These are phyloP conservation scores for Neurospora sp. DNA, from an alignment of 495 filamentous ascomycete genomes.

Conservation along the genomic window DNA sequence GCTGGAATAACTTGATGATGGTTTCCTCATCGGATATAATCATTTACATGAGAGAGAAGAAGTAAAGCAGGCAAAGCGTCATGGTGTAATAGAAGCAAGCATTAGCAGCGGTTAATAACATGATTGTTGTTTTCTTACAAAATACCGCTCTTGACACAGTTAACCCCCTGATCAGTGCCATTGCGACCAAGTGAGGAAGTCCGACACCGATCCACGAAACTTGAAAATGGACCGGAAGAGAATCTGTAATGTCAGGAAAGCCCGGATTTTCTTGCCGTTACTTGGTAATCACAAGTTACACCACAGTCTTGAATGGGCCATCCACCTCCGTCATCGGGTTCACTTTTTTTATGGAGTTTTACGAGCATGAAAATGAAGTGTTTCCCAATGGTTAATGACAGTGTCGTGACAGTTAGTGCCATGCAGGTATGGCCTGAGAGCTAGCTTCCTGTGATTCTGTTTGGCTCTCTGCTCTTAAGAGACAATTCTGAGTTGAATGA, in stretches of 20 bases:
- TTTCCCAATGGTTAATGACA: too few relatives aligned
- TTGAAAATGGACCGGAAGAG: background rate
- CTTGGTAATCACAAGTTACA: background rate
- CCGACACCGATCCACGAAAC: background rate
- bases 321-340: background rate
- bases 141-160: too few relatives aligned
- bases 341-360: too few relatives aligned
- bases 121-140: background rate
- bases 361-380: too few relatives aligned
- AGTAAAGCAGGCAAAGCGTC: background rate
- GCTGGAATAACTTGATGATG: background rate
- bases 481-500: too few relatives aligned
- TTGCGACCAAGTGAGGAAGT: background rate
- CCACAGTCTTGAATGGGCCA: background rate
- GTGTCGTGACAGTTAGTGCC: background rate
- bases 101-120: constrained; percentile 4
- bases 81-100: background rate
- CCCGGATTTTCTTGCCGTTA: background rate
- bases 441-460: background rate
- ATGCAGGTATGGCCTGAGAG: background rate
- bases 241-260: background rate
- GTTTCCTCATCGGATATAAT: background rate
- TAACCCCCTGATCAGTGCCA: too few relatives aligned
- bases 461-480: background rate
- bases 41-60: background rate